Evolutionary conservation across 345 rosid genomes (phyloP), one percentile per base, ranked within the genome.

Genomic region (Sisymbrium irio): DNA sequence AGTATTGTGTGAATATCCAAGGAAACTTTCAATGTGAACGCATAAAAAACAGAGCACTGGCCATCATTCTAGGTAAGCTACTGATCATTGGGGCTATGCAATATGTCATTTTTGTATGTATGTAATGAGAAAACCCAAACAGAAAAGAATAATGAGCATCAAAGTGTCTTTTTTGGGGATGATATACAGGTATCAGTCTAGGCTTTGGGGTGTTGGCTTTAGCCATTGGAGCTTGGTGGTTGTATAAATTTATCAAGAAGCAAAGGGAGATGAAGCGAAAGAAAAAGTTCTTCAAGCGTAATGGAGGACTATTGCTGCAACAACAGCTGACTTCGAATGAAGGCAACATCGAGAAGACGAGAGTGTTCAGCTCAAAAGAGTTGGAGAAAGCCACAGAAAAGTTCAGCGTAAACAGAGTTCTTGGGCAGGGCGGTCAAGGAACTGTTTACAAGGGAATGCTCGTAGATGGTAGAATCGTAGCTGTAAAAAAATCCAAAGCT

Each of bases 371-470:
- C 0, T 75, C 79, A 0, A 73, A 78, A 11, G 85, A 86, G 3
- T 15, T 77, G 44, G 62, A 77, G 61, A 70, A 63, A 36, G 80
- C 80, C 18, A 77, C 80, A 0, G 73, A 81, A n/a, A 81, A 77
- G 19, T 82, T 72, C 40, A 49, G 63, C 10, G 60, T 75, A 66
- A 73, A 71, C 30, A 62, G 65, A 13, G 50, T 85, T 12, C 58
- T 83, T 2, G 87, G 87, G 7, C 75, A 74, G 7, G 85, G 87
- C 3, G 84, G 86, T 2, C 81, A 72, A 5, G 85, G 86, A 0
- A 83, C 77, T 0, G 87, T 85, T 1, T 85, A 75, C 65, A 79
- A 82, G 15, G 89, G 87, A 42, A 64, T 72, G 49, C 70, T 82
- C 0, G 49, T 30, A 3, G 82, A 82, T 32, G 75, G 75, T 3